Evolutionary conservation across 208 protist genomes (phyloP).

Genomic region (Balamuthia mandrillaris): DNA sequence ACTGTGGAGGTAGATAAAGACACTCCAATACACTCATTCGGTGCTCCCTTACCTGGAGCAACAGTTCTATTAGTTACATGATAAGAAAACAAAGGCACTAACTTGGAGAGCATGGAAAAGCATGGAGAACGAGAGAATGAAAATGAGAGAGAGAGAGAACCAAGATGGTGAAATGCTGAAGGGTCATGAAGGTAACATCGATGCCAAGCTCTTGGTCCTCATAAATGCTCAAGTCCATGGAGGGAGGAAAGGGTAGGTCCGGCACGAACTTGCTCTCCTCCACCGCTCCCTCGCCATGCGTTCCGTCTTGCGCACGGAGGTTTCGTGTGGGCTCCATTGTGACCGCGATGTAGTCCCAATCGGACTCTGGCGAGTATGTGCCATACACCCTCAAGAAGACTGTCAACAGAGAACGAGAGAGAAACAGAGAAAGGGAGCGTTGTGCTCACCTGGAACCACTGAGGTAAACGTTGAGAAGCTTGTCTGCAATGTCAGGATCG

Average conservation of each 20-base stretch:
- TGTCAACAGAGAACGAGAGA: not conserved
- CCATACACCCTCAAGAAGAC: not conserved
- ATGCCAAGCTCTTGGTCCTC: conserved; percentile 32
- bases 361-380: not conserved
- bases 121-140: not conserved
- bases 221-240: conserved; percentile 31
- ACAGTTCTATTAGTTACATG: not conserved
- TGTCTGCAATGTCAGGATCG: conserved; percentile 16
- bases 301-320: not conserved
- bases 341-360: conserved; percentile 30
- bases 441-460: not conserved
- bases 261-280: not conserved
- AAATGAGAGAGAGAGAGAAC: not conserved
- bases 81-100: not conserved
- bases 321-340: not conserved
- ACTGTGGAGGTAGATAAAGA: conserved; percentile 4
- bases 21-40: conserved; percentile 28
- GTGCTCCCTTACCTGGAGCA: conserved; percentile 5
- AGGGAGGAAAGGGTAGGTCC: conserved; percentile 26
- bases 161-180: conserved; percentile 31
- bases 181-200: conserved; percentile 17
- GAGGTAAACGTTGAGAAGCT: conserved; percentile 27
- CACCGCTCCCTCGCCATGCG: not conserved
- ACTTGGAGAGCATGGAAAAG: not conserved
- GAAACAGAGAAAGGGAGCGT: not conserved